A percentile compares a stretch with the other conserved stretches of the same genome.
Conservation (phyloP, 2,329 filamentous ascomycete genomes). For the Fusarium udum region DNA sequence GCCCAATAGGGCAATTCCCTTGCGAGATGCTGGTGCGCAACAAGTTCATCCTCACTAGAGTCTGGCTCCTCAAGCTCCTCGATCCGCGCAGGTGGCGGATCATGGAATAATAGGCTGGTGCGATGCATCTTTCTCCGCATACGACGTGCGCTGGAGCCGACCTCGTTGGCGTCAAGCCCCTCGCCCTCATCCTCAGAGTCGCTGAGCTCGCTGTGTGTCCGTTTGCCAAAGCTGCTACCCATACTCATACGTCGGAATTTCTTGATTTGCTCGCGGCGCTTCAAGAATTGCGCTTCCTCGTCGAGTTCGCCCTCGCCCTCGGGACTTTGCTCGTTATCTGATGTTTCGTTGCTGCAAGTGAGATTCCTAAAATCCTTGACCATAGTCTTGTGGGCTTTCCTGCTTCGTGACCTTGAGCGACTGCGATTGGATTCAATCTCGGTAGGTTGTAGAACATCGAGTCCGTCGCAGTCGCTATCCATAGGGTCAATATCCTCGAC, state of each 20-base stretch:
- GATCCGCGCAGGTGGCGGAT: slow-evolving; percentile 60
- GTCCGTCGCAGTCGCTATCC: slow-evolving; percentile 56
- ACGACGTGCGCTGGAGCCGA: slow-evolving; percentile 59
- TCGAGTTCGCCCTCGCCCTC: slow-evolving; percentile 50
- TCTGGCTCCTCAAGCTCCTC: slow-evolving; percentile 64
- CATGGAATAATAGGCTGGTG: slow-evolving; percentile 59
- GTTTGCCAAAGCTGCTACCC: slow-evolving; percentile 64
- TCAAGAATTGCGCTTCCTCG: slow-evolving; percentile 51
- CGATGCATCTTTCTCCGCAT: slow-evolving; percentile 58
- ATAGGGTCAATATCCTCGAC: slow-evolving; percentile 60
- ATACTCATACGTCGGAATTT: slow-evolving; percentile 59
- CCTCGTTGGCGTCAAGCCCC: slow-evolving; percentile 53
- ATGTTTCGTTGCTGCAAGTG: slow-evolving; percentile 54
- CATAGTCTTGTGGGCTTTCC: slow-evolving; percentile 54
- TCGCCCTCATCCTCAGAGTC: slow-evolving; percentile 58
- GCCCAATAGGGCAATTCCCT: slow-evolving; percentile 61
- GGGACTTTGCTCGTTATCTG: slow-evolving; percentile 50
- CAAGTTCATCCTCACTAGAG: slow-evolving; percentile 57
- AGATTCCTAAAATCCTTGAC: slow-evolving; percentile 58
- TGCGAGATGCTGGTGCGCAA: slow-evolving; percentile 54
- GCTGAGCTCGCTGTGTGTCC: slow-evolving; percentile 63
- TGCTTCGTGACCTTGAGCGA: slow-evolving; percentile 51
- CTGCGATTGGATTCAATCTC: slow-evolving; percentile 59
- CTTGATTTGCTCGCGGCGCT: slow-evolving; percentile 54
- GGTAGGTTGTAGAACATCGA: slow-evolving; percentile 55